Conservation (phyloP, 2,329 filamentous ascomycete genomes). For the Beauveria bassiana region DNA sequence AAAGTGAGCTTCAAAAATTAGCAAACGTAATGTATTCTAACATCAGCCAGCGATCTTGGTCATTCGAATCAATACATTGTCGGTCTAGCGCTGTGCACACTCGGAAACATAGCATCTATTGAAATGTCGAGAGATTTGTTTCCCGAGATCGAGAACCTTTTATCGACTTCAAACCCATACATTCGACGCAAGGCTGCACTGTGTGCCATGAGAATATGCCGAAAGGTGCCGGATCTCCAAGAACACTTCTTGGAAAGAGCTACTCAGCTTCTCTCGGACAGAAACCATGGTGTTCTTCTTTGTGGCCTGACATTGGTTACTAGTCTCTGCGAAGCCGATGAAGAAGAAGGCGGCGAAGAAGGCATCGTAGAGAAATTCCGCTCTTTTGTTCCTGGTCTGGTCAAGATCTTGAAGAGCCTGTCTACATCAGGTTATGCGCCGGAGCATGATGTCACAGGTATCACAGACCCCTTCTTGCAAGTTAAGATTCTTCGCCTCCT, state of each 20-base stretch:
- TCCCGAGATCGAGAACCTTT: conserved; percentile 84
- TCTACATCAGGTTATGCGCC: conserved; percentile 95
- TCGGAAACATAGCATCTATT: conserved; percentile 94
- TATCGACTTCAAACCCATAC: conserved; percentile 95
- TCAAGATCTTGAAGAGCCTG: conserved; percentile 84
- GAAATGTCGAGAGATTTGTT: conserved; percentile 99
- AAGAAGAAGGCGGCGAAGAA: conserved; percentile 83
- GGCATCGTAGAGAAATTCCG: conserved; percentile 87
- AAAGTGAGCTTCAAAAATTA: conserved; percentile 54
- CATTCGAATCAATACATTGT: conserved; percentile 99
- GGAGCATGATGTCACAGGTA: conserved; percentile 96
- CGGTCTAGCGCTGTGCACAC: conserved; percentile 87
- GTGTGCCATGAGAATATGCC: conserved; percentile 98
- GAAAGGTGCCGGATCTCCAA: conserved; percentile 93
- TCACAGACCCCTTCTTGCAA: conserved; percentile 95
- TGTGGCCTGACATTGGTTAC: conserved; percentile 87
- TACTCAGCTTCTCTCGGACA: conserved; percentile 76
- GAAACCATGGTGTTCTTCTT: conserved; percentile 91
- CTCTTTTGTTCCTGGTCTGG: conserved; percentile 73
- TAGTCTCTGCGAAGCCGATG: conserved; percentile 90
- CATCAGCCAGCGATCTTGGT: conserved; percentile 66
- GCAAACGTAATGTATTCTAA: conserved; percentile 10
- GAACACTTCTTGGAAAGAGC: conserved; percentile 97
- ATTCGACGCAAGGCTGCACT: conserved; percentile 93
- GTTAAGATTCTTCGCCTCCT: conserved; percentile 89